Evolutionary conservation across 1,284 basidiomycete species (phyloP).

Genomic region (Ustilago nuda): DNA sequence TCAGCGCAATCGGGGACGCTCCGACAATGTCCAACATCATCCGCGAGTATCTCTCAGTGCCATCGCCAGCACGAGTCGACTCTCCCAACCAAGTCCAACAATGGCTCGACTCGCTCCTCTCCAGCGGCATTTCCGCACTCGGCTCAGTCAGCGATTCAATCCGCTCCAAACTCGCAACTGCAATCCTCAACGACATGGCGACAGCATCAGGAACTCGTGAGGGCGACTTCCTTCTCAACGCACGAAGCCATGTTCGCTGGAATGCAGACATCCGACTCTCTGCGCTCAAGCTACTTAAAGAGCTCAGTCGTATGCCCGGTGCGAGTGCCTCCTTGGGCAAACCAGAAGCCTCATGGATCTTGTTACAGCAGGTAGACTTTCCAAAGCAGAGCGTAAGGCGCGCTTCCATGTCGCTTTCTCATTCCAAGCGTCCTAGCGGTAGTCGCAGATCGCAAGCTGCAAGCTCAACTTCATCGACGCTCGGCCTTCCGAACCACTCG

Average conservation of each 20-base stretch:
- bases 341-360: constrained; percentile 31
- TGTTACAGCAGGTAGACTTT: constrained; percentile 51
- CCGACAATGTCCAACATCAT: constrained; percentile 30
- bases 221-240: constrained; percentile 38
- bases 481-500: constrained; percentile 14
- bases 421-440: not conserved
- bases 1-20: not conserved
- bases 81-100: constrained; percentile 26
- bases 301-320: constrained; percentile 54
- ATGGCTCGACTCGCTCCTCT: constrained; percentile 36
- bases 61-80: constrained; percentile 28
- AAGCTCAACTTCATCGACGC: constrained; percentile 3
- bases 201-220: constrained; percentile 37
- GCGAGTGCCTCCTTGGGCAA: constrained; percentile 47
- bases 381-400: constrained; percentile 34
- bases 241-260: constrained; percentile 28
- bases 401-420: not conserved
- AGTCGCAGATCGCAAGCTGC: not conserved
- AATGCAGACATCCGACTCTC: constrained; percentile 31
- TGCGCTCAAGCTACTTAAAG: constrained; percentile 54
- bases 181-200: constrained; percentile 38
- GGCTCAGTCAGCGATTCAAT: constrained; percentile 42
- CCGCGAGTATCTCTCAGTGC: constrained; percentile 43
- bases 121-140: constrained; percentile 22
- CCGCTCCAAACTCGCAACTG: constrained; percentile 37